Base-by-base conservation (phyloP, 2,329 filamentous ascomycete genomes). In the Sporothrix luriei region DNA sequence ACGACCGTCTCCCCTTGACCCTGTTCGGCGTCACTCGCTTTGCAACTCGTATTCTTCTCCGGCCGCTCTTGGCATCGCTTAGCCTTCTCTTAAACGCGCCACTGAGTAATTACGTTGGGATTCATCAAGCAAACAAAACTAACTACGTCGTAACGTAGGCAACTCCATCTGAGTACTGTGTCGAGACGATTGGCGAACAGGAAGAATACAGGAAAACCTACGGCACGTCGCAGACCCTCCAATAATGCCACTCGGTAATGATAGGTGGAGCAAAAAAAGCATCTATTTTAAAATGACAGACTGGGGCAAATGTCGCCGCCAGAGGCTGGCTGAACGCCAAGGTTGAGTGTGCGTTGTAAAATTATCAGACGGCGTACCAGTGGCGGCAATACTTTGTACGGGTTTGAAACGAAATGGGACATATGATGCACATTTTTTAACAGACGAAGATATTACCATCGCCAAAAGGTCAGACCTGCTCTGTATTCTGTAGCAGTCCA, bases 301-400 rank as follows among this genome's bases (percentile, higher is more conserved):
- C 33, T 33, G 33, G 29, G 16, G 6, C 21, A 26, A 9, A 16
- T 21, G 40, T 4, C 13, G 11, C 14, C 38, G 57, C 38, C 57
- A 38, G 38, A 61, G 57, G 21, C 57, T 61, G 38, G 57, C 57
- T 62, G 57, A 62, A 43, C 21, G n/a, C 38, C 38, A 16, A 43
- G 40, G 11, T 43, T 43, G 40, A n/a, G n/a, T 16, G 40, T 43
- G 3, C 40, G 13, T 16, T 2, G 38, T n/a, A 62, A 62, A 61
- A 46, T 21, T 16, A 46, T 62, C n/a, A 62, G 57, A 62, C 38
- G 21, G 19, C 43, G 38, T 61, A 11, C 57, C 14, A 10, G 11
- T 29, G 54, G 57, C 57, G 57, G 38, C 38, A 62, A 62, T 46
- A 62, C n/a, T n/a, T n/a, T n/a, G n/a, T n/a, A n/a, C 21, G 38